Base-by-base conservation (phyloP, 2,329 filamentous ascomycete genomes). In the Pseudogymnoascus sp. region DNA sequence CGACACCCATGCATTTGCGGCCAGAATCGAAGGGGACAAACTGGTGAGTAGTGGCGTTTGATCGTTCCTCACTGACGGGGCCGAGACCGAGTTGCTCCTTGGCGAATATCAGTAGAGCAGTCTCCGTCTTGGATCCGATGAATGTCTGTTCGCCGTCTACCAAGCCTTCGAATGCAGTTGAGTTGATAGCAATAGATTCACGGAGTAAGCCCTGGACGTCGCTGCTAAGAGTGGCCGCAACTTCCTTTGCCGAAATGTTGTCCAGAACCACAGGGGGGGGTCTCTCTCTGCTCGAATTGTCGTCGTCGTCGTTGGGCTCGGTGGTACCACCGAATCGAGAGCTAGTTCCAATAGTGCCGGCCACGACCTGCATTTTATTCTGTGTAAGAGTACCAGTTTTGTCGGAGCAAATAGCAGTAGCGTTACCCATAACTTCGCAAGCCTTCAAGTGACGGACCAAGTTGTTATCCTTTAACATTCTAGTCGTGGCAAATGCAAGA, bases 91-190 rank as follows among this genome's bases (percentile, higher is more conserved):
- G 77, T 69, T 84, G 79, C 59, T 88, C 84, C 59, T 82, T 81
- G 18, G 87, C 86, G 71, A 91, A 90, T 23, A 80, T 78, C n/a
- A 92, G 79, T 11, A 92, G 78, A 21, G 89, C 88, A 3, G 88
- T 90, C 72, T 92, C 89, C 0, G 89, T 92, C 75, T 91, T 91
- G 4, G 88, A 91, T 31, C 89, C 89, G 66, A 91, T 81, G 67
- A 90, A 92, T 0, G 81, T 77, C 16, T 75, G 68, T 64, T 80
- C 77, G 34, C 86, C 86, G 43, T 86, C 80, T 46, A 84, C 80
- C 46, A 87, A 84, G 5, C 82, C 81, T 70, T 89, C 85, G 67
- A 90, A 90, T 0, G 87, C 86, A 0, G 87, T 88, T 0, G 87
- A 89, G 70, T 89, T 90, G 67, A 88, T 76, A 9, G 83, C 80